Percentiles rank a stretch among this genome's conserved stretches.
Conservation (phyloP, 2,329 filamentous ascomycete genomes). For the Penicillium glabrum region DNA sequence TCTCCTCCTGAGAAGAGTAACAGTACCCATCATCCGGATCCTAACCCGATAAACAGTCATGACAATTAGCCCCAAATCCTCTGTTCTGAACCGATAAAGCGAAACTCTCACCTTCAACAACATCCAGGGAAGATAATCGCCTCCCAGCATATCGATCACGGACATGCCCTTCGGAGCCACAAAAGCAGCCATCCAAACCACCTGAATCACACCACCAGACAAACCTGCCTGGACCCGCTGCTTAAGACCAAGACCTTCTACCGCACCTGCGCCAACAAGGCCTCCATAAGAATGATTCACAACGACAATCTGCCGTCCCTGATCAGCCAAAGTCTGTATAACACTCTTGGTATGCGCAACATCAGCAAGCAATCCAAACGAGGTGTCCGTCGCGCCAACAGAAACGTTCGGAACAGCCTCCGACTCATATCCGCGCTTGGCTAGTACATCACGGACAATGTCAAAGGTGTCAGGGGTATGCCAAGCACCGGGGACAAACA, state of each 20-base stretch:
- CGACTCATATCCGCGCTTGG: constrained; percentile 28
- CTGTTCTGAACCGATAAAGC: neutral
- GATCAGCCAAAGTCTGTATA: constrained; percentile 26
- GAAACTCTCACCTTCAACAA: constrained; percentile 13
- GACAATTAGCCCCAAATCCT: neutral
- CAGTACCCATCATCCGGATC: constrained; percentile 16
- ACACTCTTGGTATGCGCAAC: constrained; percentile 28
- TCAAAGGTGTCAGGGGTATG: constrained; percentile 36
- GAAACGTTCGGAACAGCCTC: constrained; percentile 27
- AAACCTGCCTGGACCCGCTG: constrained; percentile 21
- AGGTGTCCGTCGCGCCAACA: constrained; percentile 22
- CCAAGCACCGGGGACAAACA: constrained; percentile 45
- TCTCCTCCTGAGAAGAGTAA: constrained; percentile 12
- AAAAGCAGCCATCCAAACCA: constrained; percentile 35
- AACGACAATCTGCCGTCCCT: constrained; percentile 24
- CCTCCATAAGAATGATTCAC: constrained; percentile 34
- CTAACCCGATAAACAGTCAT: neutral
- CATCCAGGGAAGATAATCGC: constrained; percentile 28
- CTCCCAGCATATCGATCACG: constrained; percentile 27
- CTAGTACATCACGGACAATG: constrained; percentile 27
- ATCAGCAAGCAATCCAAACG: constrained; percentile 34
- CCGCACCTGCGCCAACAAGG: constrained; percentile 25
- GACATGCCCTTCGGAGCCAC: constrained; percentile 33
- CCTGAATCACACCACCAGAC: constrained; percentile 29
- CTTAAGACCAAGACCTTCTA: constrained; percentile 25